These are phyloP conservation scores for Quercus suber DNA, from an alignment of 306 rosid genomes.

Conservation along the genomic window DNA sequence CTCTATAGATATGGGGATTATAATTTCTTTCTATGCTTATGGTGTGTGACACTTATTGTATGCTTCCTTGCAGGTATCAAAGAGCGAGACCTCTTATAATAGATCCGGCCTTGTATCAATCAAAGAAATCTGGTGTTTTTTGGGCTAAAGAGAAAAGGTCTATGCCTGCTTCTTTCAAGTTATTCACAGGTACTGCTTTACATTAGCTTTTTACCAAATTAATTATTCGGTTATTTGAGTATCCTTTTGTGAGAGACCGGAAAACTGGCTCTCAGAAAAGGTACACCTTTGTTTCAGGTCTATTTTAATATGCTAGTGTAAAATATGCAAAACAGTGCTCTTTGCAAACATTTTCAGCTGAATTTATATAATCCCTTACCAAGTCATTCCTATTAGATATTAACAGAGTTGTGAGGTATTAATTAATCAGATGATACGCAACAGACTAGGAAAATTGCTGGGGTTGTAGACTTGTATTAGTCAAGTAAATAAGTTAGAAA, in stretches of 20 bases:
- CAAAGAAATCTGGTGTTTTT: slow-evolving; percentile 77
- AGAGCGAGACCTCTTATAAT: slow-evolving; percentile 80
- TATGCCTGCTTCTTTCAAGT: slow-evolving; percentile 80
- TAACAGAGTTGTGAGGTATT: background rate
- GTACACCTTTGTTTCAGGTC: background rate
- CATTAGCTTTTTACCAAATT: background rate
- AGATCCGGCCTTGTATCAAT: slow-evolving; percentile 86
- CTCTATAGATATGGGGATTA: background rate
- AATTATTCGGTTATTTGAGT: background rate
- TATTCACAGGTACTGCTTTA: slow-evolving; percentile 62
- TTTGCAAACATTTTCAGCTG: background rate
- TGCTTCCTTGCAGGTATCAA: slow-evolving; percentile 45
- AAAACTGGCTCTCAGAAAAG: too few relatives aligned
- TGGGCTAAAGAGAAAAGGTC: slow-evolving; percentile 93
- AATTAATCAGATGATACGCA: slow-evolving; percentile 7
- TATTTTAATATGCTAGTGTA: background rate
- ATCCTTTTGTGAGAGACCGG: too few relatives aligned
- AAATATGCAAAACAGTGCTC: background rate
- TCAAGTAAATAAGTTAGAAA: background rate
- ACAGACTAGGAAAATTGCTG: background rate
- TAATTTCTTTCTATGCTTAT: slow-evolving; percentile 6
- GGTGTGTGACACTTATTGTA: slow-evolving; percentile 5
- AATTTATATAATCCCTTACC: background rate
- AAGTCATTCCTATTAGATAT: background rate
- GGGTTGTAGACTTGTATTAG: background rate